Evolutionary conservation across 2,329 filamentous ascomycete species (phyloP).

Genomic region (Coleophoma eucalyptorum): DNA sequence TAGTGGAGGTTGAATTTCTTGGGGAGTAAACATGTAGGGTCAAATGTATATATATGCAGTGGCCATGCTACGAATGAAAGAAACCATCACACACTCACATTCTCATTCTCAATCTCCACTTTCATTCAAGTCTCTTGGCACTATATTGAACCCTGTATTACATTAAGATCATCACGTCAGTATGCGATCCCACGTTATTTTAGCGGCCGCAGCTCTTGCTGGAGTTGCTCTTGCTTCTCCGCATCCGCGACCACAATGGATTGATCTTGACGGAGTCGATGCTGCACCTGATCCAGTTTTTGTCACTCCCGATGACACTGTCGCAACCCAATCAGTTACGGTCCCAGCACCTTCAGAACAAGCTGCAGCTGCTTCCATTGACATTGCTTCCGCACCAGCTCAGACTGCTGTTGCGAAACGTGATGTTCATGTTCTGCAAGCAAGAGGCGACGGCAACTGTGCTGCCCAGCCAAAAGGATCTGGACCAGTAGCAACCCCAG

Average conservation of each 20-base stretch:
- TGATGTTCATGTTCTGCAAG: background rate
- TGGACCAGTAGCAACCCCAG: background rate
- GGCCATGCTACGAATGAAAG: too few relatives aligned
- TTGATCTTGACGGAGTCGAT: background rate
- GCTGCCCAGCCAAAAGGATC: background rate
- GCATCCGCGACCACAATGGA: background rate
- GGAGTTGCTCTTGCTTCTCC: background rate
- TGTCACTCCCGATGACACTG: background rate
- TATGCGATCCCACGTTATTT: background rate
- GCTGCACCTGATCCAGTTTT: background rate
- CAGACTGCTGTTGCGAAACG: background rate
- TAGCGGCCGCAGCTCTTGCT: background rate
- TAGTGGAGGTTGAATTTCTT: too few relatives aligned
- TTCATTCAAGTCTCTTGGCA: too few relatives aligned
- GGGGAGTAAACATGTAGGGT: too few relatives aligned
- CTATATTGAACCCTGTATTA: too few relatives aligned
- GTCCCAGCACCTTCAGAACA: background rate
- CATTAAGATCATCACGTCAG: too few relatives aligned
- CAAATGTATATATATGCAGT: too few relatives aligned
- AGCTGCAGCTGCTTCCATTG: background rate
- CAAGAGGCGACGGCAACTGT: conserved; percentile 16
- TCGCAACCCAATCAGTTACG: background rate
- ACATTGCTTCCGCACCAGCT: background rate
- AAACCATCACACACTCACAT: too few relatives aligned
- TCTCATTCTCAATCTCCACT: too few relatives aligned